These are phyloP conservation scores for Magnusiomyces sp. DNA, from an alignment of 1,139 yeast genomes.

Conservation along the genomic window DNA sequence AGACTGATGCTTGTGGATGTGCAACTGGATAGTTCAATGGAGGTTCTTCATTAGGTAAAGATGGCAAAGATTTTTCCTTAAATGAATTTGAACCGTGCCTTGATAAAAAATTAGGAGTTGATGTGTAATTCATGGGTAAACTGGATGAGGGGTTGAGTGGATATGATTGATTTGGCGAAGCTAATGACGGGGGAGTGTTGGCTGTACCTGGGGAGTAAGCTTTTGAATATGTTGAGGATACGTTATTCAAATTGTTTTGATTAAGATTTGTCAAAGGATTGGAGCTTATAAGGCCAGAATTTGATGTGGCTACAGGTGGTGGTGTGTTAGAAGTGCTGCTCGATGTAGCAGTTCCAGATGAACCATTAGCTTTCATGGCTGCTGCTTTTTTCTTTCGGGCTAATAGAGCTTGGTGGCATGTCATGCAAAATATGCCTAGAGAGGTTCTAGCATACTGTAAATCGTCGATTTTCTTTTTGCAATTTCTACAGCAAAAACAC, in stretches of 20 bases:
- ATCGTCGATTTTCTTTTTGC: constrained; percentile 83
- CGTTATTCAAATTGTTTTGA: too few species aligned
- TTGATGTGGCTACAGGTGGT: too few species aligned
- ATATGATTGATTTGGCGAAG: too few species aligned
- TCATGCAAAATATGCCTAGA: constrained; percentile 89
- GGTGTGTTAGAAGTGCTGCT: too few species aligned
- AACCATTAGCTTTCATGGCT: constrained; percentile 2
- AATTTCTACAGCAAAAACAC: constrained; percentile 86
- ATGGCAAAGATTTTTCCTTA: constrained; percentile 26
- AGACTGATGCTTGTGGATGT: constrained; percentile 4
- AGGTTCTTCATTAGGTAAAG: constrained; percentile 19
- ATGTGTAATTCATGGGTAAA: not conserved
- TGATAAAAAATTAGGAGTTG: not conserved
- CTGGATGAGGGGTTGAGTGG: too few species aligned
- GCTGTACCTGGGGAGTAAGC: too few species aligned
- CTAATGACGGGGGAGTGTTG: too few species aligned
- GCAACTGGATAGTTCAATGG: constrained; percentile 6
- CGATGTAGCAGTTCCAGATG: too few species aligned
- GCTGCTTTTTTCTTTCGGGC: constrained; percentile 42
- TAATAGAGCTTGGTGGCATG: constrained; percentile 78
- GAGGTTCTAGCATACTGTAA: constrained; percentile 88
- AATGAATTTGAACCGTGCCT: constrained; percentile 2
- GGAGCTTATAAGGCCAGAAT: too few species aligned
- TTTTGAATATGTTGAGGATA: too few species aligned
- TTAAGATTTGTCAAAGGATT: too few species aligned